phyloP scores from a whole-genome alignment of 768 basidiomycete species.

The Rhizopogon roseolus region DNA sequence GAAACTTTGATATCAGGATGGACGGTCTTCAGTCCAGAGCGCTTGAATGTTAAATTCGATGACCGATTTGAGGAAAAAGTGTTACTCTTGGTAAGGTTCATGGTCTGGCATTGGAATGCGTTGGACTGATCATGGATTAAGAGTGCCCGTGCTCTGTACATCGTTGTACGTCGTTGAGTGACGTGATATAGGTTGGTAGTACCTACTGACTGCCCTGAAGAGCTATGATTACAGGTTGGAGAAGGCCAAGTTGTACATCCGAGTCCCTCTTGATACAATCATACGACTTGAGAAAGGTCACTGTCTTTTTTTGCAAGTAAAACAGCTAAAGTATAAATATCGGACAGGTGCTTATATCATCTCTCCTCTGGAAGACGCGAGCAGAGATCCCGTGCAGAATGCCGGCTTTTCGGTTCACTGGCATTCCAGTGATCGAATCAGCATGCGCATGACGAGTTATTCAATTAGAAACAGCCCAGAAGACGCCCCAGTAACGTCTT shows the following conservation, averaged over 20 bases:
- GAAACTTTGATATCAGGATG: constrained; percentile 82
- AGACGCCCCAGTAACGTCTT: constrained; percentile 4
- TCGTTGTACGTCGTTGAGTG: constrained; percentile 51
- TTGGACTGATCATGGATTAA: constrained; percentile 10
- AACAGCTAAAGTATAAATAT: neutral
- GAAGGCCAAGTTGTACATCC: constrained; percentile 86
- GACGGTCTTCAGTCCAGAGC: constrained; percentile 86
- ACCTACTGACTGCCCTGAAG: constrained; percentile 22
- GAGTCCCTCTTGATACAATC: constrained; percentile 83
- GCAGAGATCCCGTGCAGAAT: constrained; percentile 84
- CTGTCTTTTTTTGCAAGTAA: neutral
- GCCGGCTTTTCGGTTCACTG: constrained; percentile 85
- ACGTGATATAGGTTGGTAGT: neutral
- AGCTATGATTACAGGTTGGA: constrained; percentile 92
- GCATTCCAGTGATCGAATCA: constrained; percentile 60
- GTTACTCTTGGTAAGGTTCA: constrained; percentile 65
- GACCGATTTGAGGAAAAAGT: constrained; percentile 94
- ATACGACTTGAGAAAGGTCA: constrained; percentile 72
- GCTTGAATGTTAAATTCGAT: constrained; percentile 64
- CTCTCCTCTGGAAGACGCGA: constrained; percentile 89
- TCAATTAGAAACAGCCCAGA: constrained; percentile 71
- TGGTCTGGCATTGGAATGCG: neutral
- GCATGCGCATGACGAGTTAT: constrained; percentile 77
- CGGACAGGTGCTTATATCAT: constrained; percentile 86
- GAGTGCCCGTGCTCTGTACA: constrained; percentile 57